A percentile compares a stretch with the other conserved stretches of the same genome.
Evolutionary conservation across 2,329 filamentous ascomycete genomes (phyloP).

Genomic region (Biscogniauxia sp.): DNA sequence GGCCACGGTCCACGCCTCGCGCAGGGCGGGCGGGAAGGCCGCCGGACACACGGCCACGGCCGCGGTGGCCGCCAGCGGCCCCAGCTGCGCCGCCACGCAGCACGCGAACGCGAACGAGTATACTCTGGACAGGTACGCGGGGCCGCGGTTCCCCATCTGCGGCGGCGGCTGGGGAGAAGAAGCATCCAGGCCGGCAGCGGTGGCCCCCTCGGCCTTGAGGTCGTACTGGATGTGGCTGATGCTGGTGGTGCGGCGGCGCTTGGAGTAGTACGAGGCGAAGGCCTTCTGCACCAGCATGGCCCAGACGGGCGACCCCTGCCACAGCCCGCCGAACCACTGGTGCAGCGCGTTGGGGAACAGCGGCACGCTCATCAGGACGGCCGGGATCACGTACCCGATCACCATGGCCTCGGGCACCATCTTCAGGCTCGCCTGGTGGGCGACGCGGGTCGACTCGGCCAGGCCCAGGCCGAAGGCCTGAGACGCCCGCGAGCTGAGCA

Average conservation of each 20-base stretch:
- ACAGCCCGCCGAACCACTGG: constrained; percentile 20
- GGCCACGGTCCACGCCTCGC: constrained; percentile 9
- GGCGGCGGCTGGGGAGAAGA: too few relatives aligned
- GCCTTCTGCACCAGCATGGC: constrained; percentile 13
- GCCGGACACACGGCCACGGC: constrained; percentile 9
- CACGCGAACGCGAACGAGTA: constrained; percentile 16
- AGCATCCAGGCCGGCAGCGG: background rate
- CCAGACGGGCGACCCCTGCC: constrained; percentile 18
- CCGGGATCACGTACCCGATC: constrained; percentile 17
- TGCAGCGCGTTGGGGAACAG: constrained; percentile 14
- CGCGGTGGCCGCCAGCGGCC: constrained; percentile 8
- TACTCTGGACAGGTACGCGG: background rate
- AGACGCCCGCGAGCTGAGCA: constrained; percentile 11
- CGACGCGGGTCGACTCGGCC: constrained; percentile 5
- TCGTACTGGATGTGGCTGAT: background rate
- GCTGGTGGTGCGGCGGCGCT: background rate
- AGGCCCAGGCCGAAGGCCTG: constrained; percentile 7
- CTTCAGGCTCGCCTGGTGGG: constrained; percentile 5
- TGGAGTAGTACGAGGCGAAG: constrained; percentile 2
- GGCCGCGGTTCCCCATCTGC: background rate
- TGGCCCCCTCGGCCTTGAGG: background rate
- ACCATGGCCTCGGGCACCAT: constrained; percentile 10
- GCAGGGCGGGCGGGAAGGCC: constrained; percentile 5
- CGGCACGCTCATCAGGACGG: constrained; percentile 16
- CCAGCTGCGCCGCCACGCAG: constrained; percentile 14